phyloP scores from a whole-genome alignment of 257 asterid species.

The Echites panduratus region DNA sequence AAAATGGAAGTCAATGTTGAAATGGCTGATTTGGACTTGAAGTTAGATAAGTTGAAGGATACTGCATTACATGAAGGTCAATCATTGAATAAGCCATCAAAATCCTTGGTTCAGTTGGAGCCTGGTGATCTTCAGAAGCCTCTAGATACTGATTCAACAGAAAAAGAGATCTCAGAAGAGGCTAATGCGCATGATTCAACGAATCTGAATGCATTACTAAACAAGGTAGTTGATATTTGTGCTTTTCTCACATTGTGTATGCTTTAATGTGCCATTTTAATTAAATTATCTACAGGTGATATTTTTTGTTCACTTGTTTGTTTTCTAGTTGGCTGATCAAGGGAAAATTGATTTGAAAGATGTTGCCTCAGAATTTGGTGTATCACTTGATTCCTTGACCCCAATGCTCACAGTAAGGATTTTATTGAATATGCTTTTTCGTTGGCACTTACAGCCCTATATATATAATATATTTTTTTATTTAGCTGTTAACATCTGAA shows the following conservation, averaged over 20 bases:
- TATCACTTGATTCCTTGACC: slow-evolving; percentile 55
- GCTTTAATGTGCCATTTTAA: not conserved
- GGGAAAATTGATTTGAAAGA: slow-evolving; percentile 65
- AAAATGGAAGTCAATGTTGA: slow-evolving; percentile 22
- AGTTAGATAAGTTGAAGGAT: slow-evolving; percentile 36
- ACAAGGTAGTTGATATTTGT: slow-evolving; percentile 51
- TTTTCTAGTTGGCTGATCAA: slow-evolving; percentile 66
- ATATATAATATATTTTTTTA: slow-evolving; percentile 13
- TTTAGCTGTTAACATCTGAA: slow-evolving; percentile 11
- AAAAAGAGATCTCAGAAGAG: slow-evolving; percentile 32
- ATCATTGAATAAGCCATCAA: slow-evolving; percentile 25
- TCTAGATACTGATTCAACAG: slow-evolving; percentile 26
- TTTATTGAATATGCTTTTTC: not conserved
- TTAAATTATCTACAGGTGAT: not conserved
- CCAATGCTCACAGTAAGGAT: slow-evolving; percentile 55
- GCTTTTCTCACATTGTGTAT: not conserved
- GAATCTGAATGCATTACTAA: slow-evolving; percentile 49
- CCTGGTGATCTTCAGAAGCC: slow-evolving; percentile 29
- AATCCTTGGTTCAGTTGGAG: slow-evolving; percentile 39
- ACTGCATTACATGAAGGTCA: slow-evolving; percentile 32
- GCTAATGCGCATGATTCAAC: slow-evolving; percentile 29
- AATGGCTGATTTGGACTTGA: slow-evolving; percentile 27
- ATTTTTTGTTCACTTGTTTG: slow-evolving; percentile 7
- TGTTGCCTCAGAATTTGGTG: slow-evolving; percentile 77
- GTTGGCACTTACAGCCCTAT: not conserved